phyloP scores from a whole-genome alignment of 306 rosid species.

The Malus asiatica region DNA sequence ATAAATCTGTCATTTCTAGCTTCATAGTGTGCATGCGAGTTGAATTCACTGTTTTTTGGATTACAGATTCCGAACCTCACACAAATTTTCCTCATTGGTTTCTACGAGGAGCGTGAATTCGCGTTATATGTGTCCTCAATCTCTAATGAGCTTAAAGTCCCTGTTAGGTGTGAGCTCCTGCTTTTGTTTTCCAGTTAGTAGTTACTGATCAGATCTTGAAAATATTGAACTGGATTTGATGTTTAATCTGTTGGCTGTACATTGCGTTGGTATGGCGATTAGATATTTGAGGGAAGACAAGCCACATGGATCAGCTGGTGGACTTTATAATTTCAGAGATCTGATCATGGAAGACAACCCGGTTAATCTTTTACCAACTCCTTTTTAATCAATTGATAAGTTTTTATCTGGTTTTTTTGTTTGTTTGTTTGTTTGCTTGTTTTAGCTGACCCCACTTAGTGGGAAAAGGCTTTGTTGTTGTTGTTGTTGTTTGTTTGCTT shows the following conservation, averaged over 20 bases:
- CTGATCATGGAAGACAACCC: constrained; percentile 88
- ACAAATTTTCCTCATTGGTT: constrained; percentile 80
- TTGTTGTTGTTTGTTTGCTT: background rate
- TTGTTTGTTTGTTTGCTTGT: background rate
- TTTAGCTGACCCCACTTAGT: too few relatives aligned
- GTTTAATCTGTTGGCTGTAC: constrained; percentile 5
- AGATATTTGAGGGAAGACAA: constrained; percentile 90
- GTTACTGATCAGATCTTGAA: constrained; percentile 3
- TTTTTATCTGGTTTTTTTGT: background rate
- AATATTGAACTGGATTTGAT: background rate
- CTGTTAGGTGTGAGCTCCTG: constrained; percentile 61
- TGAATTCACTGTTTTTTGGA: constrained; percentile 1
- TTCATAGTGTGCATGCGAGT: background rate
- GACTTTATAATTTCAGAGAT: constrained; percentile 80
- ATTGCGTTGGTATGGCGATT: constrained; percentile 5
- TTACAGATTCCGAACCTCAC: constrained; percentile 83
- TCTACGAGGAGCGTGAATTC: constrained; percentile 92
- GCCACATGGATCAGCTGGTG: constrained; percentile 98
- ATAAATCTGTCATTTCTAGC: background rate
- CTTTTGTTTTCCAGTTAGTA: background rate
- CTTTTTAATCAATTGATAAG: constrained; percentile 3
- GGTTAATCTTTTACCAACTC: constrained; percentile 35
- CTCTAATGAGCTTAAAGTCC: constrained; percentile 86
- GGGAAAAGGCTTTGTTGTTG: too few relatives aligned
- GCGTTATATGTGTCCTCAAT: constrained; percentile 74